These are phyloP conservation scores for Sherardia arvensis DNA, from an alignment of 257 asterid species.

Conservation along the genomic window DNA sequence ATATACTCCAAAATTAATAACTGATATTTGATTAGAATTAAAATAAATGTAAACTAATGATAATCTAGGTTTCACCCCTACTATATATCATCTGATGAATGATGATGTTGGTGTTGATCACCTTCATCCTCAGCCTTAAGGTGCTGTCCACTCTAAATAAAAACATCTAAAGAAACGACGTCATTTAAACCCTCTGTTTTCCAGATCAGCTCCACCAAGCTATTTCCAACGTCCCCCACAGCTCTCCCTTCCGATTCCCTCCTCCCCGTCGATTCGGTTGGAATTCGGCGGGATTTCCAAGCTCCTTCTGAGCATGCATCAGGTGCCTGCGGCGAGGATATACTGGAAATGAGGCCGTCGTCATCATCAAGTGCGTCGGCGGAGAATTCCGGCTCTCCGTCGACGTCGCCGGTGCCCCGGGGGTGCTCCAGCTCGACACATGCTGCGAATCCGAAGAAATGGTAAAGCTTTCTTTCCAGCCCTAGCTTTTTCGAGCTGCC, in stretches of 20 bases:
- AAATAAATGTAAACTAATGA: background rate
- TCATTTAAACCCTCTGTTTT: background rate
- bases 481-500: slow-evolving; percentile 13
- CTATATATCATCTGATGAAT: background rate
- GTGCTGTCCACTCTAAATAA: background rate
- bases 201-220: slow-evolving; percentile 8
- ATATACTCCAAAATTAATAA: background rate
- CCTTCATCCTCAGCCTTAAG: background rate
- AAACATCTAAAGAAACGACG: background rate
- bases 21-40: background rate
- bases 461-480: slow-evolving; percentile 31
- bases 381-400: slow-evolving; percentile 44
- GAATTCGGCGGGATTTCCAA: slow-evolving; percentile 27
- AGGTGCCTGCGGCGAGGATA: slow-evolving; percentile 7
- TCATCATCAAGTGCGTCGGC: slow-evolving; percentile 33
- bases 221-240: background rate
- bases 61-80: background rate
- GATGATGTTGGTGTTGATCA: background rate
- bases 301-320: slow-evolving; percentile 17
- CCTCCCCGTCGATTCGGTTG: slow-evolving; percentile 17
- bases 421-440: slow-evolving; percentile 24
- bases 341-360: slow-evolving; percentile 39
- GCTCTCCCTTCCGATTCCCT: slow-evolving; percentile 10
- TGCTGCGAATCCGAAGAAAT: slow-evolving; percentile 30
- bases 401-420: slow-evolving; percentile 16